Base-by-base conservation (phyloP, 495 filamentous ascomycete genomes). In the Annulohypoxylon nitens region DNA sequence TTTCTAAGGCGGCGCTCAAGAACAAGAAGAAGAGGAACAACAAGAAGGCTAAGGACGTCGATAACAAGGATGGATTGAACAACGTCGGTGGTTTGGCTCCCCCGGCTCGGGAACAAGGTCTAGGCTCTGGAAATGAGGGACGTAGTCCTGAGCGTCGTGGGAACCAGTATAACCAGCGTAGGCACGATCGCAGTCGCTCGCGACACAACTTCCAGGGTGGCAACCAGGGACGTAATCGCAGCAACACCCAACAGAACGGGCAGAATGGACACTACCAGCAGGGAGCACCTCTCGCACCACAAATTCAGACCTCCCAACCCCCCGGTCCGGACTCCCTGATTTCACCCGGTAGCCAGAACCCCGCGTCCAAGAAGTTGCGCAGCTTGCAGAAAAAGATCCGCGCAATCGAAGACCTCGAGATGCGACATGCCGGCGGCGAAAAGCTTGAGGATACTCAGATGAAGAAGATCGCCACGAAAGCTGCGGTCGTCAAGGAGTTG, bases 21-120 rank as follows among this genome's bases (percentile, higher is more conserved):
- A 99, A 98, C 84, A 98, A 98, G 90, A 98, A 98, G 88, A 99
- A 99, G 88, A 88, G 95, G 39, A 94, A 97, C 78, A 95, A 94
- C 61, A 97, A 97, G 86, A 98, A 98, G 81, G 89, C 89, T 30
- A 96, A 94, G 80, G 93, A 95, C 30, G 87, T 86, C 5, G 92
- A 81, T 71, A 80, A 70, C 59, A 80, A 34, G 66, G 79, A 74
- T 34, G 82, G 77, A 55, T 74, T 67, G n/a, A 64, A 53, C 39
- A 71, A 71, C 26, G 75, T 77, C 10, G 79, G 76, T 50, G 80
- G 82, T 18, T 75, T 84, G 12, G 82, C 84, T 25, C 82, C 82
- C 30, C 83, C 83, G 9, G 43, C 80, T 75, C 76, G 79, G 59
- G 79, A 83, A 57, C 67, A 79, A 70, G 78, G 81, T 33, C 69